These are phyloP conservation scores for Globisporangium camurandrum DNA, from an alignment of 352 stramenopile genomes.

Conservation along the genomic window DNA sequence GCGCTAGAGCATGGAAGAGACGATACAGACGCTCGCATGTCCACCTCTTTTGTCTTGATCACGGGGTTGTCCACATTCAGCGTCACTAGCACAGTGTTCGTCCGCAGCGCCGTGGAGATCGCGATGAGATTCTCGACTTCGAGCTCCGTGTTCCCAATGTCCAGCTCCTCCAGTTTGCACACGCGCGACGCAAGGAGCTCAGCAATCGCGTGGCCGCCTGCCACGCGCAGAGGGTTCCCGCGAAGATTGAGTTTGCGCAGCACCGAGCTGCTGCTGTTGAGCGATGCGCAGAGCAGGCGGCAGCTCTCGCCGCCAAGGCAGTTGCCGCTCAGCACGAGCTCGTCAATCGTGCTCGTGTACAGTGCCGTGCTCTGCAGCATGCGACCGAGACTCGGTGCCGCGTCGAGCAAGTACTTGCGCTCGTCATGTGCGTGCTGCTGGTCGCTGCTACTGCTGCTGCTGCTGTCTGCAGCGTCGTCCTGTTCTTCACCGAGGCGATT, in stretches of 20 bases:
- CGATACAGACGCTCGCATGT: too few relatives aligned
- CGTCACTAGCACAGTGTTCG: slow-evolving; percentile 25
- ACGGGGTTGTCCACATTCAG: slow-evolving; percentile 64
- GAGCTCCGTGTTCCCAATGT: slow-evolving; percentile 49
- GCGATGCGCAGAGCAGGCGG: slow-evolving; percentile 39
- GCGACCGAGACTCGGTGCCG: slow-evolving; percentile 29
- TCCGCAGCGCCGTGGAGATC: slow-evolving; percentile 42
- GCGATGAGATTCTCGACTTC: slow-evolving; percentile 58
- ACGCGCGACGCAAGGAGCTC: slow-evolving; percentile 25
- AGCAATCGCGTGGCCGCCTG: slow-evolving; percentile 44
- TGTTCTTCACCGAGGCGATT: slow-evolving; percentile 40
- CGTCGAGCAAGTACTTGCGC: slow-evolving; percentile 36
- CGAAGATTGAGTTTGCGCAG: slow-evolving; percentile 39
- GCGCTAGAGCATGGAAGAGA: too few relatives aligned
- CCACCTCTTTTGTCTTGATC: slow-evolving; percentile 39
- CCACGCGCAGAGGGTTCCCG: slow-evolving; percentile 41
- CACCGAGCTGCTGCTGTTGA: slow-evolving; percentile 30
- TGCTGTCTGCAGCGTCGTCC: slow-evolving; percentile 14
- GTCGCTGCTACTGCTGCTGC: slow-evolving; percentile 11
- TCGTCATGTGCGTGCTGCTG: slow-evolving; percentile 19
- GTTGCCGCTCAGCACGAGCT: slow-evolving; percentile 57
- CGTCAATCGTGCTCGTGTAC: slow-evolving; percentile 41
- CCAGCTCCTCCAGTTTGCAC: slow-evolving; percentile 35
- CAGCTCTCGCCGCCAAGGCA: slow-evolving; percentile 49
- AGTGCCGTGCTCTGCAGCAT: slow-evolving; percentile 38